Percentiles rank a stretch among this genome's conserved stretches.
Evolutionary conservation across 2,329 filamentous ascomycete genomes (phyloP).

Genomic region (Aspergillus niger): DNA sequence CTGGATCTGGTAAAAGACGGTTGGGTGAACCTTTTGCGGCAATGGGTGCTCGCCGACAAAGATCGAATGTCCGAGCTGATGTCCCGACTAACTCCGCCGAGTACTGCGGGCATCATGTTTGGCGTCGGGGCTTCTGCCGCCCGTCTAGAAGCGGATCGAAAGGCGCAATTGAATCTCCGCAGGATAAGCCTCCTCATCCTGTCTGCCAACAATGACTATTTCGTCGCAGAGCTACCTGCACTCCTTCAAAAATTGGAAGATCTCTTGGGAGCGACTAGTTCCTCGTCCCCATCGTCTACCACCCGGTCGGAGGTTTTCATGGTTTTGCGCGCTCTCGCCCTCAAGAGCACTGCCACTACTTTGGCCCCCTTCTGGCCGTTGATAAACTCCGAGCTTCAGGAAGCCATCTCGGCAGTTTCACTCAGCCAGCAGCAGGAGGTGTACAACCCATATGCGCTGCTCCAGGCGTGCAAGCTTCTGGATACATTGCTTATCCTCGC

Average conservation of each 20-base stretch:
- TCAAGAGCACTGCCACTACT: constrained; percentile 77
- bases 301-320: constrained; percentile 90
- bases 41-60: constrained; percentile 85
- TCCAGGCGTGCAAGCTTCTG: constrained; percentile 92
- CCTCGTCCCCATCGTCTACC: constrained; percentile 86
- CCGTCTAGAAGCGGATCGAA: constrained; percentile 89
- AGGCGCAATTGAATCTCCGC: constrained; percentile 85
- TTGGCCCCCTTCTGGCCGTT: constrained; percentile 87
- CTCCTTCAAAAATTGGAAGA: constrained; percentile 86
- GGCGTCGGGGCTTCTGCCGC: constrained; percentile 96
- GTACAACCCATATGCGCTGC: constrained; percentile 73
- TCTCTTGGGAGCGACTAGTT: constrained; percentile 76
- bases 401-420: constrained; percentile 73
- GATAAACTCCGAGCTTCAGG: constrained; percentile 81
- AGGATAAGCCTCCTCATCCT: constrained; percentile 79
- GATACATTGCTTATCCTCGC: constrained; percentile 83
- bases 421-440: constrained; percentile 70
- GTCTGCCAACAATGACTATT: constrained; percentile 74
- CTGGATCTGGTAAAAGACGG: constrained; percentile 66
- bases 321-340: constrained; percentile 76
- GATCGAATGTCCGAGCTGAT: constrained; percentile 82
- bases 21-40: constrained; percentile 81
- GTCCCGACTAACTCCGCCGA: constrained; percentile 75
- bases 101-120: constrained; percentile 94
- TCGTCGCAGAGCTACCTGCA: constrained; percentile 71